phyloP scores from a whole-genome alignment of 495 filamentous ascomycete species.

The Trichocladium antarcticum region DNA sequence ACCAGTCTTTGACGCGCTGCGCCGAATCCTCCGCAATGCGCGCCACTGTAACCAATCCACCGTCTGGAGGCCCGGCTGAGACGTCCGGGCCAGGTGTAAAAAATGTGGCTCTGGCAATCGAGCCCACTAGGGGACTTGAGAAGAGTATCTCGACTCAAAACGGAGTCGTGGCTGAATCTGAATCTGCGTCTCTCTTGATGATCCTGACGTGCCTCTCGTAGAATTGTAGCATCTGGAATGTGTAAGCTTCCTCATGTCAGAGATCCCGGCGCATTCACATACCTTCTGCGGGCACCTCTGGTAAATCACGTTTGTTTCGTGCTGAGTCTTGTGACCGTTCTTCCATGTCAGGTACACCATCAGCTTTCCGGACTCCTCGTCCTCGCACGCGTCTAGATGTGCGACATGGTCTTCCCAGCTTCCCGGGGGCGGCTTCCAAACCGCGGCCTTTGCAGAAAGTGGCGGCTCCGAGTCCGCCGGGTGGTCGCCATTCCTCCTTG shows the following conservation, averaged over 20 bases:
- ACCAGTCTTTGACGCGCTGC: background rate
- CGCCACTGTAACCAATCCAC: too few species aligned
- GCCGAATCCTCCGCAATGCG: background rate
- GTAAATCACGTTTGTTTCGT: slow-evolving; percentile 44
- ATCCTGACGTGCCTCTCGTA: slow-evolving; percentile 49
- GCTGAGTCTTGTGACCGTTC: slow-evolving; percentile 49
- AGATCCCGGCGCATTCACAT: slow-evolving; percentile 1
- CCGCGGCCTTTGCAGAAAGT: slow-evolving; percentile 19
- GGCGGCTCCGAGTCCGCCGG: slow-evolving; percentile 30
- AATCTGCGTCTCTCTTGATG: slow-evolving; percentile 25
- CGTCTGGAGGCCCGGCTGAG: too few species aligned
- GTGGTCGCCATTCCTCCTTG: slow-evolving; percentile 28
- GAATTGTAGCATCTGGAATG: slow-evolving; percentile 46
- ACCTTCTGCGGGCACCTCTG: slow-evolving; percentile 51
- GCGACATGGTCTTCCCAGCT: slow-evolving; percentile 49
- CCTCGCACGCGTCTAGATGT: slow-evolving; percentile 46
- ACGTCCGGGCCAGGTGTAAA: background rate
- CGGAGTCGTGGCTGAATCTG: background rate
- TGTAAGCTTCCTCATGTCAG: background rate
- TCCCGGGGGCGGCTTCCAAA: slow-evolving; percentile 45
- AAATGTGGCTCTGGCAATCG: too few species aligned
- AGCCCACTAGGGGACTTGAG: too few species aligned
- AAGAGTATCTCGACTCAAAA: background rate
- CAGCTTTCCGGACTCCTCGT: slow-evolving; percentile 36
- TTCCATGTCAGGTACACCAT: slow-evolving; percentile 47